Evolutionary conservation across 192 early-diverging fungal species (phyloP).

Genomic region (Coemansia asiatica): DNA sequence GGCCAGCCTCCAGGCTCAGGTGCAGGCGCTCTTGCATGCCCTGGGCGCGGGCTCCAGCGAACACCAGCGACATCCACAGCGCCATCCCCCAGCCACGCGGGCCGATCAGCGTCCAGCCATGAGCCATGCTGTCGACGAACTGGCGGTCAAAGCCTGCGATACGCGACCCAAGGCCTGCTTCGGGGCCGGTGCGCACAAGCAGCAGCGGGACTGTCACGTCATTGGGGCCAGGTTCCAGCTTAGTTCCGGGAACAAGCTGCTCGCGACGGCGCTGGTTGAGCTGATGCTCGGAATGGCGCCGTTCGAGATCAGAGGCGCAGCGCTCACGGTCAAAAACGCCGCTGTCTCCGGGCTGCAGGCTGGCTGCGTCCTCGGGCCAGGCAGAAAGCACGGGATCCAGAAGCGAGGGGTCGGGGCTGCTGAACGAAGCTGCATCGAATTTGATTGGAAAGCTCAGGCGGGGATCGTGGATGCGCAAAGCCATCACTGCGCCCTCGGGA

Average conservation of each 20-base stretch:
- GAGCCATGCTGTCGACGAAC: slow-evolving; percentile 34
- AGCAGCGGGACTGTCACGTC: slow-evolving; percentile 79
- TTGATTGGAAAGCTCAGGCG: slow-evolving; percentile 62
- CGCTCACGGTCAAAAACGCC: slow-evolving; percentile 62
- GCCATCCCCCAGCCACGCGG: slow-evolving; percentile 81
- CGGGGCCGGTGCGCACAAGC: slow-evolving; percentile 73
- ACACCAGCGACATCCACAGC: slow-evolving; percentile 86
- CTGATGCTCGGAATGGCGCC: slow-evolving; percentile 55
- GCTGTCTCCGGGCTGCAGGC: slow-evolving; percentile 19
- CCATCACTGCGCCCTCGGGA: slow-evolving; percentile 77
- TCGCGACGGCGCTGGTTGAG: slow-evolving; percentile 61
- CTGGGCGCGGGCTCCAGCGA: slow-evolving; percentile 80
- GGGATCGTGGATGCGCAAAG: slow-evolving; percentile 81
- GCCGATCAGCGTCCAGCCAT: slow-evolving; percentile 82
- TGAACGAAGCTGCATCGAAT: neutral
- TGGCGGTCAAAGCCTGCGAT: slow-evolving; percentile 51
- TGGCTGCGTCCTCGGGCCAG: slow-evolving; percentile 62
- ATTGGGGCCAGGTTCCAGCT: slow-evolving; percentile 50
- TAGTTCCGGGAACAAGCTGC: slow-evolving; percentile 72
- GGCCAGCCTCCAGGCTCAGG: slow-evolving; percentile 74
- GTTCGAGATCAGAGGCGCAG: slow-evolving; percentile 44
- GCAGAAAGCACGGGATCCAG: slow-evolving; percentile 48
- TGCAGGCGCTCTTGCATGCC: slow-evolving; percentile 72
- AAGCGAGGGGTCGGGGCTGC: slow-evolving; percentile 13
- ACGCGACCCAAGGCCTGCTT: slow-evolving; percentile 25